Evolutionary conservation across 2,329 filamentous ascomycete genomes (phyloP), one percentile per base, ranked within the genome.

Genomic region (Fusarium graminum): DNA sequence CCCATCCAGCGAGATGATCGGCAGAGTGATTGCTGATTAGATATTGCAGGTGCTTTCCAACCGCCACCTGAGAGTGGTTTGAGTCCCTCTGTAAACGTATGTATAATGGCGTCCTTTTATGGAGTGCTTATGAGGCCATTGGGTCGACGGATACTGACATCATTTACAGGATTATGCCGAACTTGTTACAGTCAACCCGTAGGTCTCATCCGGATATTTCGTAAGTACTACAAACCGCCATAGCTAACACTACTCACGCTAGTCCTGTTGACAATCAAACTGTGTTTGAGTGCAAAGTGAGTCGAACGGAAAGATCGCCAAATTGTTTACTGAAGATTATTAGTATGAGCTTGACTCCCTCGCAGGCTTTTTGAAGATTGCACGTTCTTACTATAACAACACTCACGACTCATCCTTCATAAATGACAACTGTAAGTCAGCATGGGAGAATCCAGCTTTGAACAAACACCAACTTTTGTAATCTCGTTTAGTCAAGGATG

Each of bases 311-410:
- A 6, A 2, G 2, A 1, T 13, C 25, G 6, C 3, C 0, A 5
- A 8, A 4, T 6, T 1, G 10, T 3, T 19, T 1, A 5, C 41
- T 63, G 7, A 63, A 12, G 2, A 0, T 12, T 2, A 4, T 1
- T 4, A 65, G 61, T 65, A 51, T 10, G 62, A 65, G 11, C 62
- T 65, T 6, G 62, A 65, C 4, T 65, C 62, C 2, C 55, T 65
- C 0, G 62, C 62, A 1, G 62, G 62, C 6, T 65, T 65, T 25
- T 47, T 65, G 4, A 65, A 65, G 17, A 65, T 65, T 3, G 55
- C 30, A 0, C 54, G 62, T 3, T 65, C 62, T 0, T 65, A 65
- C 11, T 65, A 65, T 6, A 39, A 13, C 2, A 65, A 61, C 3
- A 65, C 62, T 2, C 51, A 52, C 4, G 62, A 65, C 4, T 29